A percentile compares a stretch with the other conserved stretches of the same genome.
phyloP scores from a whole-genome alignment of 805 yeast species.

The Pichia nakasei region DNA sequence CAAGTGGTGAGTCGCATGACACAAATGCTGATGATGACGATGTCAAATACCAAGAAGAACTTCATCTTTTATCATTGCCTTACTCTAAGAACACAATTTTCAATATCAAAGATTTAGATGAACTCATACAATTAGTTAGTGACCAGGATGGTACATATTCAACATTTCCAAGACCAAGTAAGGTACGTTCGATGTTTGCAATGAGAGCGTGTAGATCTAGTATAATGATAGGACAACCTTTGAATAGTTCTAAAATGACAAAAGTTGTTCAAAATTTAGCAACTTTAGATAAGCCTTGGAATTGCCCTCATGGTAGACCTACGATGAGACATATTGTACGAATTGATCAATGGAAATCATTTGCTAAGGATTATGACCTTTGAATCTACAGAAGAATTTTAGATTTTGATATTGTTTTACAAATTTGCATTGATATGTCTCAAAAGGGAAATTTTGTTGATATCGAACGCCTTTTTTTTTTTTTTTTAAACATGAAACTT shows the following conservation, averaged over 20 bases:
- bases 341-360: conserved; percentile 37
- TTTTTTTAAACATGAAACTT: not conserved
- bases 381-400: not conserved
- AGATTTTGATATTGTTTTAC: no score
- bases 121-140: conserved; percentile 58
- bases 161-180: conserved; percentile 53
- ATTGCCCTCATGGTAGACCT: conserved; percentile 95
- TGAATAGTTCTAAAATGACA: conserved; percentile 53
- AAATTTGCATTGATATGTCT: conserved; percentile 20
- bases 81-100: conserved; percentile 62
- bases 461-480: not conserved
- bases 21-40: conserved; percentile 34
- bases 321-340: conserved; percentile 87
- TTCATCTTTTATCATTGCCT: conserved; percentile 59
- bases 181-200: conserved; percentile 78
- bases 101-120: conserved; percentile 62
- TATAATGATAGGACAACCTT: conserved; percentile 83
- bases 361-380: conserved; percentile 33
- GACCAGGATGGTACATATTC: conserved; percentile 39
- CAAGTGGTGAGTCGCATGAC: conserved; percentile 35
- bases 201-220: conserved; percentile 92
- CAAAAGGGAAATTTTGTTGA: conserved; percentile 22
- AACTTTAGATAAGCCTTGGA: conserved; percentile 86
- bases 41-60: conserved; percentile 22
- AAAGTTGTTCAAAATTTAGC: conserved; percentile 61